A percentile compares a stretch with the other conserved stretches of the same genome.
Conservation (phyloP, 352 stramenopile genomes). For the Aphanomyces astaci region DNA sequence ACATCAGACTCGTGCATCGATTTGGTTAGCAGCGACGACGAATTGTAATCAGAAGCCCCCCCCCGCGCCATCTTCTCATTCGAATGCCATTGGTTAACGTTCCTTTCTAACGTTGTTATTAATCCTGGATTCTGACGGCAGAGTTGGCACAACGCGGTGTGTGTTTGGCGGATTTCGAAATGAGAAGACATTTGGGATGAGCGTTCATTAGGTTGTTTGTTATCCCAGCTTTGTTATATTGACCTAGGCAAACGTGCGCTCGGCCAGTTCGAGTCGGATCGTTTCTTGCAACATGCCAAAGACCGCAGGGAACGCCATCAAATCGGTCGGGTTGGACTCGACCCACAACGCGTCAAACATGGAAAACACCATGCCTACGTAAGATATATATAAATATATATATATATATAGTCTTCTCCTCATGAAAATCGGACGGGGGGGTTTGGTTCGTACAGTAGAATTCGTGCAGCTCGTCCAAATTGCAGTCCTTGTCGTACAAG, state of each 20-base stretch:
- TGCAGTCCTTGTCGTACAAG: slow-evolving; percentile 40
- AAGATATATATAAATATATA: slow-evolving; percentile 4
- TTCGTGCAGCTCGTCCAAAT: slow-evolving; percentile 53
- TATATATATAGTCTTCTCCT: slow-evolving; percentile 21
- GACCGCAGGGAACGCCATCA: slow-evolving; percentile 79
- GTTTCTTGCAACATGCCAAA: slow-evolving; percentile 74
- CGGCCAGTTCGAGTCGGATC: slow-evolving; percentile 45
- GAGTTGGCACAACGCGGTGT: background rate
- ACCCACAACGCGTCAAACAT: slow-evolving; percentile 82
- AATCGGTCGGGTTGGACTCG: slow-evolving; percentile 65
- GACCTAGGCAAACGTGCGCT: slow-evolving; percentile 52
- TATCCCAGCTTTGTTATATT: too few relatives aligned
- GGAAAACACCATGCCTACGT: slow-evolving; percentile 62
- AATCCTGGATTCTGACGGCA: too few relatives aligned
- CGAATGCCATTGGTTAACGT: too few relatives aligned
- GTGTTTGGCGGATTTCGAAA: slow-evolving; percentile 12
- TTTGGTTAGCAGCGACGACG: slow-evolving; percentile 21
- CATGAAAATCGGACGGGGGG: too few relatives aligned
- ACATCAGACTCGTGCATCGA: slow-evolving; percentile 1
- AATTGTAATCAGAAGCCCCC: too few relatives aligned
- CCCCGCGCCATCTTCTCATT: too few relatives aligned
- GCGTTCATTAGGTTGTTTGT: too few relatives aligned
- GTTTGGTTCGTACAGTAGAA: slow-evolving; percentile 45
- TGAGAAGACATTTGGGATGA: too few relatives aligned
- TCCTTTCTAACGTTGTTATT: too few relatives aligned